Conservation (phyloP, 805 yeast species). For the Lipomyces yamadae region DNA sequence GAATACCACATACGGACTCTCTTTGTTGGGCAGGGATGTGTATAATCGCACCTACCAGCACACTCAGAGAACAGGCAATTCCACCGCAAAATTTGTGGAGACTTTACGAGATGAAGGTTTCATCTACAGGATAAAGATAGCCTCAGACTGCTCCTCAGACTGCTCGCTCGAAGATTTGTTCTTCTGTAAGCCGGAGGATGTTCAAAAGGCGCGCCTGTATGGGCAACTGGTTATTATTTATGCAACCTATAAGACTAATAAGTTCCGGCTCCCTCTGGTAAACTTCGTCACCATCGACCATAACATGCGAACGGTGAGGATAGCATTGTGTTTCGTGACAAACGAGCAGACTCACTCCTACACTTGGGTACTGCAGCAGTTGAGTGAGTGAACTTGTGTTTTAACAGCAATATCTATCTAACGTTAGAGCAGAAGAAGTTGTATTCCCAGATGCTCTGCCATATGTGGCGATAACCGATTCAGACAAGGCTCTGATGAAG, state of each 20-base stretch:
- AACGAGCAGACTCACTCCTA: neutral
- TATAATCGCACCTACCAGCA: neutral
- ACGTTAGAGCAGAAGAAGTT: neutral
- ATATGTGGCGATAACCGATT: neutral
- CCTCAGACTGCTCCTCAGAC: neutral
- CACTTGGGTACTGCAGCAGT: neutral
- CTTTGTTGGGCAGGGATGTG: neutral
- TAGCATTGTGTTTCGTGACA: neutral
- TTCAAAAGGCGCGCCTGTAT: neutral
- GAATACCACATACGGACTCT: neutral
- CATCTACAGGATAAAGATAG: neutral
- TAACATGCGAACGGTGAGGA: neutral
- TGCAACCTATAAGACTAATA: neutral
- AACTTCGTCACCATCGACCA: neutral
- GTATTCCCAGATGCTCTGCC: neutral
- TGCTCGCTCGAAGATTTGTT: neutral
- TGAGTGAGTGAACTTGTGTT: no score
- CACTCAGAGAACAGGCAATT: neutral
- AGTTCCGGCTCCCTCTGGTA: neutral
- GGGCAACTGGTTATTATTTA: neutral
- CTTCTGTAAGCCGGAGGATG: neutral
- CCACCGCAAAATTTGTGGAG: neutral
- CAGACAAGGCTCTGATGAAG: constrained; percentile 1
- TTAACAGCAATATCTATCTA: no score
- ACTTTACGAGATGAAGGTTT: neutral